Evolutionary conservation across 306 rosid species (phyloP).

Genomic region (Gastrolobium bilobum): DNA sequence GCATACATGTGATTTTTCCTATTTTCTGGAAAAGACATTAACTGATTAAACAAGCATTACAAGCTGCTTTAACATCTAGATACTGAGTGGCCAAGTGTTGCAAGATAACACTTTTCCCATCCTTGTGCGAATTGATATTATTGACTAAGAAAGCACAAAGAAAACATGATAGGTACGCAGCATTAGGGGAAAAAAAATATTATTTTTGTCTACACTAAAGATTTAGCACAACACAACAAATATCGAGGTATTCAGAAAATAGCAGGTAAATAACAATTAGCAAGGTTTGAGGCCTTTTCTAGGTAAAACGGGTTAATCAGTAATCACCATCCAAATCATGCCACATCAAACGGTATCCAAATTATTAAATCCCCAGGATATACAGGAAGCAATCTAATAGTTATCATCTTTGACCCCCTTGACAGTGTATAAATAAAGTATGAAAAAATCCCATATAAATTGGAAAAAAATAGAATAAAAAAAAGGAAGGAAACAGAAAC

Average conservation of each 20-base stretch:
- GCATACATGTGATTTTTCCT: background rate
- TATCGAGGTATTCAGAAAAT: background rate
- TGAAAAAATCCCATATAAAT: background rate
- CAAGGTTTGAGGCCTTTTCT: background rate
- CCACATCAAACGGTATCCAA: background rate
- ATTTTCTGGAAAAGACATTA: conserved; percentile 16
- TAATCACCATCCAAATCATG: background rate
- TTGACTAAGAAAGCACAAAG: conserved; percentile 8
- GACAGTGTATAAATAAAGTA: background rate
- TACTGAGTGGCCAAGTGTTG: conserved; percentile 11
- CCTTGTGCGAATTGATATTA: background rate
- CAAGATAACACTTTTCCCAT: background rate
- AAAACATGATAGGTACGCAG: conserved; percentile 3
- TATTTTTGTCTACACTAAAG: conserved; percentile 15
- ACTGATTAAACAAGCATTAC: background rate
- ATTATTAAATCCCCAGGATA: conserved; percentile 18
- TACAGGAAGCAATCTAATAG: background rate
- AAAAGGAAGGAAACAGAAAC: background rate
- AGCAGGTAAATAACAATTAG: conserved; percentile 7
- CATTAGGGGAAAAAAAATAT: background rate
- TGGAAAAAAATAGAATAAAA: background rate
- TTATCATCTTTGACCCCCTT: background rate
- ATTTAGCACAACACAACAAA: background rate
- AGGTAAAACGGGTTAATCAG: background rate
- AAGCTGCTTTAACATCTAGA: background rate